Conservation (phyloP, 1,139 yeast species). For the Sugiyamaella novakii region DNA sequence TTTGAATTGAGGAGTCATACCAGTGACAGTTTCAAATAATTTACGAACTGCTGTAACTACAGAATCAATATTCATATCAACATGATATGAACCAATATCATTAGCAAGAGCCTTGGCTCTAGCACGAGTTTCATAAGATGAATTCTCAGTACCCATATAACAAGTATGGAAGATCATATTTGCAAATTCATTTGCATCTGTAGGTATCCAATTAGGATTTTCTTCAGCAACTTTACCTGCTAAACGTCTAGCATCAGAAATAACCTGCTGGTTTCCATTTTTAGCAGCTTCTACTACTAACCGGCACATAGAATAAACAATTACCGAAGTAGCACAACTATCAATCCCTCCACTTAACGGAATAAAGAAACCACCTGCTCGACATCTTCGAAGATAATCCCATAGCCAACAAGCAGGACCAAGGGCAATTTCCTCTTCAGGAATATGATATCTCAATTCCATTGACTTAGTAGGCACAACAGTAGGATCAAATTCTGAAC, state of each 20-base stretch:
- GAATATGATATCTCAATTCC: slow-evolving; percentile 65
- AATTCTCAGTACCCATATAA: slow-evolving; percentile 94
- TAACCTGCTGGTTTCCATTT: slow-evolving; percentile 72
- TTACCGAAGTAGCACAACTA: slow-evolving; percentile 94
- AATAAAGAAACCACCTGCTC: slow-evolving; percentile 85
- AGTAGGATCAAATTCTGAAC: slow-evolving; percentile 58
- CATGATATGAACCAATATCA: slow-evolving; percentile 84
- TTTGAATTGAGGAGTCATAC: slow-evolving; percentile 82
- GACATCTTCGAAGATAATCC: slow-evolving; percentile 92
- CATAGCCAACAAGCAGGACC: slow-evolving; percentile 99
- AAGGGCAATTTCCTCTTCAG: slow-evolving; percentile 93
- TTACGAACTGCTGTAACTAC: slow-evolving; percentile 72
- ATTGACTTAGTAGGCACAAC: slow-evolving; percentile 60
- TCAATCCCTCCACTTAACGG: slow-evolving; percentile 98
- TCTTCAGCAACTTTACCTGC: slow-evolving; percentile 51
- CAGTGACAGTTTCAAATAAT: slow-evolving; percentile 86
- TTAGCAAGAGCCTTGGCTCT: slow-evolving; percentile 80
- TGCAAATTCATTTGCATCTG: slow-evolving; percentile 74
- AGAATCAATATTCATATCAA: slow-evolving; percentile 87
- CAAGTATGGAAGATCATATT: slow-evolving; percentile 78
- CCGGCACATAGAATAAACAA: slow-evolving; percentile 92
- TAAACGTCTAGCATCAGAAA: slow-evolving; percentile 68
- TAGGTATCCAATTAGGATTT: slow-evolving; percentile 63
- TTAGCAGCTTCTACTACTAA: slow-evolving; percentile 68
- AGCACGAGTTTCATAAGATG: slow-evolving; percentile 79